phyloP scores from a whole-genome alignment of 2,329 filamentous ascomycete genomes.

The Penicillium griseofulvum region DNA sequence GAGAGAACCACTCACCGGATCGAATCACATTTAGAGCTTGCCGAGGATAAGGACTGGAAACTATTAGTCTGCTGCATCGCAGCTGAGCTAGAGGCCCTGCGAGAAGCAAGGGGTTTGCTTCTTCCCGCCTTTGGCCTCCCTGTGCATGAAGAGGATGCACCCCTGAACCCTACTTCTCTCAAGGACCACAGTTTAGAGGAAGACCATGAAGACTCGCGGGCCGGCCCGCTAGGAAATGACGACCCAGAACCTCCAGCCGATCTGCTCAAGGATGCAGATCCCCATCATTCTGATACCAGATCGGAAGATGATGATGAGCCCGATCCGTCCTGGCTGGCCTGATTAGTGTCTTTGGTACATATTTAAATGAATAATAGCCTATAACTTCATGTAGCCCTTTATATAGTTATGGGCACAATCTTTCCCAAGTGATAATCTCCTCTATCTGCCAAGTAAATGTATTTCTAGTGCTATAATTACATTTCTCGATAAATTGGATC shows the following conservation, averaged over 20 bases:
- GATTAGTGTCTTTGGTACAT: constrained; percentile 21
- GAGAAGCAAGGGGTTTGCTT: constrained; percentile 40
- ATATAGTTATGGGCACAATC: neutral
- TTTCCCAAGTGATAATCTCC: neutral
- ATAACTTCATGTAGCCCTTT: no score
- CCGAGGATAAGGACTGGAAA: constrained; percentile 58
- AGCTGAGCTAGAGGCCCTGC: constrained; percentile 59
- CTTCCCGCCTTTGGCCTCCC: constrained; percentile 33
- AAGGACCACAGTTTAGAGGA: constrained; percentile 1
- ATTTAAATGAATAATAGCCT: neutral
- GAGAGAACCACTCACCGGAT: constrained; percentile 47
- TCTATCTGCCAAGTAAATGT: no score
- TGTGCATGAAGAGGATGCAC: constrained; percentile 15
- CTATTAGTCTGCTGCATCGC: constrained; percentile 61
- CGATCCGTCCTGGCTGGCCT: constrained; percentile 44
- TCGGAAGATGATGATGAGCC: constrained; percentile 46
- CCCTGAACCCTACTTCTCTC: constrained; percentile 9
- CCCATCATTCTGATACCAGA: constrained; percentile 21
- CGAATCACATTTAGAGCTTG: constrained; percentile 50
- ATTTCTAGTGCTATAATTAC: neutral
- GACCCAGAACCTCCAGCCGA: constrained; percentile 39
- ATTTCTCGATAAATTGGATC: neutral
- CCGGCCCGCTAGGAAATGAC: constrained; percentile 27
- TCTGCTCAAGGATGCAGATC: constrained; percentile 31
- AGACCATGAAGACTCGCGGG: constrained; percentile 7